A percentile compares a stretch with the other conserved stretches of the same genome.
Conservation (phyloP, 1,284 basidiomycete species). For the Phellopilus nigrolimitatus region DNA sequence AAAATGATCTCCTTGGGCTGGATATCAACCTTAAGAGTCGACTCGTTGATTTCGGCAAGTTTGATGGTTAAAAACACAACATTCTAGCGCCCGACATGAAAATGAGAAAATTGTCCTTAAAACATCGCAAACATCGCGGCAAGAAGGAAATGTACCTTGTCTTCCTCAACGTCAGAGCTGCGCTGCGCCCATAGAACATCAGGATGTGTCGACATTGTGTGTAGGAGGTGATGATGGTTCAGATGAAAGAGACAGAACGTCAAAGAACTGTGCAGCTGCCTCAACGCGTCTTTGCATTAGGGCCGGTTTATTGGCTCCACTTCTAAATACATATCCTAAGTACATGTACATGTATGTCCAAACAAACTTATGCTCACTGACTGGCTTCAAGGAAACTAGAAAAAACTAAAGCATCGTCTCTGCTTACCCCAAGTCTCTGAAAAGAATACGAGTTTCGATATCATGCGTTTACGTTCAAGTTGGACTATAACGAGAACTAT, state of each 20-base stretch:
- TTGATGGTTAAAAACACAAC: slow-evolving; percentile 81
- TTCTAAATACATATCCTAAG: too few species aligned
- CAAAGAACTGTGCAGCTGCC: slow-evolving; percentile 12
- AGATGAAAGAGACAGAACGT: slow-evolving; percentile 15
- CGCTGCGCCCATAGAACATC: slow-evolving; percentile 92
- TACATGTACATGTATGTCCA: too few species aligned
- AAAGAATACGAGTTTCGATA: too few species aligned
- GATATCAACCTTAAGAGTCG: slow-evolving; percentile 59
- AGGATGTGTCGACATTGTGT: slow-evolving; percentile 60
- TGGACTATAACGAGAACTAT: background rate
- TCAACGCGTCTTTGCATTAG: slow-evolving; percentile 5
- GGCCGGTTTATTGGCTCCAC: slow-evolving; percentile 14
- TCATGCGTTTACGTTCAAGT: background rate
- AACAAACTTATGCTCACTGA: too few species aligned
- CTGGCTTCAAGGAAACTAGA: too few species aligned
- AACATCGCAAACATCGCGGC: background rate
- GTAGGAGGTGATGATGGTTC: slow-evolving; percentile 7
- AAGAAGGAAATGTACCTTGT: slow-evolving; percentile 50
- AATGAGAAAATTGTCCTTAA: background rate
- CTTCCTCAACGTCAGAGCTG: slow-evolving; percentile 58
- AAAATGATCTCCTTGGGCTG: slow-evolving; percentile 63
- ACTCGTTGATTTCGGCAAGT: slow-evolving; percentile 71
- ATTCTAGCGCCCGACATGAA: slow-evolving; percentile 49
- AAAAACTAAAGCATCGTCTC: too few species aligned
- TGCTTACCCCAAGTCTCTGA: too few species aligned